Percentiles rank a stretch among this genome's conserved stretches.
Conservation (phyloP, 176 grass and related monocot species). For the Leersia perrieri region DNA sequence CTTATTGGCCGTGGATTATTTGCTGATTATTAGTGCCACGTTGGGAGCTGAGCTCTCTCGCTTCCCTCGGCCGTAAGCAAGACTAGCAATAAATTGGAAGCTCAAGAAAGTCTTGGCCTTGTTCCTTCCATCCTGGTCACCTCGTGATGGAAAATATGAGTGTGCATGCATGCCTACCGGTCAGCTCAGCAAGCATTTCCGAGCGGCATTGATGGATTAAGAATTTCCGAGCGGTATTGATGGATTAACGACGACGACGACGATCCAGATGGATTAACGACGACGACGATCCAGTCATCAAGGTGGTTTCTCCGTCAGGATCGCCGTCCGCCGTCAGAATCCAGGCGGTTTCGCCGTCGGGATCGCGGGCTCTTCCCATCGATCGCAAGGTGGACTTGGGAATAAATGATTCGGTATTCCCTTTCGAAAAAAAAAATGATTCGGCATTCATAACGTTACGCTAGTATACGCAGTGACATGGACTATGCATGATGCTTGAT, state of each 20-base stretch:
- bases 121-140: neutral
- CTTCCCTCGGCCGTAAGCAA: conserved; percentile 1
- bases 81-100: neutral
- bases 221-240: conserved; percentile 23
- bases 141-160: neutral
- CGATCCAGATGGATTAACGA: too few relatives aligned
- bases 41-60: neutral
- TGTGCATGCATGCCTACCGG: neutral
- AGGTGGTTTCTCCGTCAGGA: too few relatives aligned
- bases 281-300: too few relatives aligned
- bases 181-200: conserved; percentile 10
- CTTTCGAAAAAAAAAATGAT: neutral
- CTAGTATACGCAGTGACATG: too few relatives aligned
- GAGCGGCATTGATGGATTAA: conserved; percentile 23
- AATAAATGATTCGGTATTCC: neutral
- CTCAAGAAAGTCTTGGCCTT: neutral
- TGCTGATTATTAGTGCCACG: too few relatives aligned
- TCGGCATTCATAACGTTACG: neutral
- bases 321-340: too few relatives aligned
- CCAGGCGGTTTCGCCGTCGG: neutral
- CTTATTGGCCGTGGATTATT: too few relatives aligned
- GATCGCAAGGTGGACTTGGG: neutral
- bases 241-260: neutral
- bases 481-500: too few relatives aligned
- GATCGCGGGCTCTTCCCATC: neutral